Conservation (phyloP, 495 filamentous ascomycete species). For the Choiromyces venosus region DNA sequence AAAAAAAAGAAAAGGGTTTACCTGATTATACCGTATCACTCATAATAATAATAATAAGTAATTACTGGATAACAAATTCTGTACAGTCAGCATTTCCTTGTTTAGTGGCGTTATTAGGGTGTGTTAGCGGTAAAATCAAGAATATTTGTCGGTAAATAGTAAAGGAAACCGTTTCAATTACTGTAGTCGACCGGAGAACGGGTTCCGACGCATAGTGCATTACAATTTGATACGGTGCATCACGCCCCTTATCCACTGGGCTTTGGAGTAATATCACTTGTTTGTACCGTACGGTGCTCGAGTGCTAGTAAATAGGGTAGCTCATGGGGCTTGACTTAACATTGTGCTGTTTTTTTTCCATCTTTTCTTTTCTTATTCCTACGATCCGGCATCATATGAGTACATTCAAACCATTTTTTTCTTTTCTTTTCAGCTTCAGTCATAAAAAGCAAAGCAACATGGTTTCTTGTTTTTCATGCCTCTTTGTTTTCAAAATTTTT, state of each 20-base stretch:
- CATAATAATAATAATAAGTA: neutral
- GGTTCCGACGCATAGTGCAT: constrained; percentile 29
- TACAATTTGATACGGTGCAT: constrained; percentile 5
- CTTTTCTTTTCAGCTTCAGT: constrained; percentile 29
- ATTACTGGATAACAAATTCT: constrained; percentile 8
- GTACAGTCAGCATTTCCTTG: constrained; percentile 13
- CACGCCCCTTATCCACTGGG: constrained; percentile 8
- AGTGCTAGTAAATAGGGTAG: constrained; percentile 6
- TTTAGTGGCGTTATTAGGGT: constrained; percentile 6
- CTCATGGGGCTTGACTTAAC: constrained; percentile 5
- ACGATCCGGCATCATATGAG: neutral
- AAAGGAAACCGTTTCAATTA: constrained; percentile 29
- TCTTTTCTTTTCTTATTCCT: constrained; percentile 28
- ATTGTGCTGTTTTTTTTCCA: constrained; percentile 10
- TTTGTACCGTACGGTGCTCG: neutral
- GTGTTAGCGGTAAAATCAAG: constrained; percentile 13
- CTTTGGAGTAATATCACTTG: constrained; percentile 3
- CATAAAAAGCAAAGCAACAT: constrained; percentile 38
- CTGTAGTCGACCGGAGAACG: constrained; percentile 34
- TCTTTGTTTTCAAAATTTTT: constrained; percentile 19
- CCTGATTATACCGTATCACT: too few relatives aligned
- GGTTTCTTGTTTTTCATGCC: constrained; percentile 30
- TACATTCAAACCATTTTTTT: constrained; percentile 12
- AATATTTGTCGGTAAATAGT: constrained; percentile 22
- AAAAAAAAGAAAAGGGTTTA: too few relatives aligned